Percentiles rank a stretch among this genome's conserved stretches.
phyloP scores from a whole-genome alignment of 345 rosid species.

The Viola odorata region DNA sequence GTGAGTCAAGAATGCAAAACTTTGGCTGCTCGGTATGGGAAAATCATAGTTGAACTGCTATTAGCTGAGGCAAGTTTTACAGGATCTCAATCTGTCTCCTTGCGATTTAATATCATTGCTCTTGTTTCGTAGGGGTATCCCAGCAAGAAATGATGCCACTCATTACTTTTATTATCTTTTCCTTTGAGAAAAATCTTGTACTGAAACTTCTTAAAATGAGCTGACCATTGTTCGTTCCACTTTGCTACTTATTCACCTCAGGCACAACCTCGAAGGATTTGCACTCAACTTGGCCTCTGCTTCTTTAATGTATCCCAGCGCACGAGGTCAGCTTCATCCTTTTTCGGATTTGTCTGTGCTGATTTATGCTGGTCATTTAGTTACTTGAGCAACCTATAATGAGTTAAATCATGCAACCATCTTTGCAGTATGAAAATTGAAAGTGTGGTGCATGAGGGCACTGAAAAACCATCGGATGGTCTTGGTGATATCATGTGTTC shows the following conservation, averaged over 20 bases:
- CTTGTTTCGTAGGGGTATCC: not conserved
- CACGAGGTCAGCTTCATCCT: conserved; percentile 18
- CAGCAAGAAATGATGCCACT: not conserved
- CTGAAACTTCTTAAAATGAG: not conserved
- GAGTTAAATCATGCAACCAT: not conserved
- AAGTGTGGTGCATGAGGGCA: conserved; percentile 21
- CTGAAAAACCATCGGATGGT: conserved; percentile 10
- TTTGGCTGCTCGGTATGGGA: conserved; percentile 25
- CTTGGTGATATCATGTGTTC: conserved; percentile 19
- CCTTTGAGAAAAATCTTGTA: not conserved
- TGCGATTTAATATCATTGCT: not conserved
- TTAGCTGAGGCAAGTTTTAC: conserved; percentile 15
- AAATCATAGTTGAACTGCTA: conserved; percentile 24
- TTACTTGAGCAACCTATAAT: not conserved
- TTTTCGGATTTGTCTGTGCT: no score
- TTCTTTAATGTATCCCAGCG: conserved; percentile 14
- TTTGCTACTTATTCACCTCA: not conserved
- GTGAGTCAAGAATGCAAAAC: conserved; percentile 31
- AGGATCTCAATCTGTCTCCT: not conserved
- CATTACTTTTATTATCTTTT: not conserved
- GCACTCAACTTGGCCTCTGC: conserved; percentile 30
- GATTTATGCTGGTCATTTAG: not conserved
- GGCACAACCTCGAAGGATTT: conserved; percentile 24
- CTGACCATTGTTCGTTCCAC: not conserved
- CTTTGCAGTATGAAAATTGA: conserved; percentile 21